Percentiles rank a stretch among this genome's conserved stretches.
Evolutionary conservation across 2,329 filamentous ascomycete genomes (phyloP).

Genomic region (Alternaria infectoria): DNA sequence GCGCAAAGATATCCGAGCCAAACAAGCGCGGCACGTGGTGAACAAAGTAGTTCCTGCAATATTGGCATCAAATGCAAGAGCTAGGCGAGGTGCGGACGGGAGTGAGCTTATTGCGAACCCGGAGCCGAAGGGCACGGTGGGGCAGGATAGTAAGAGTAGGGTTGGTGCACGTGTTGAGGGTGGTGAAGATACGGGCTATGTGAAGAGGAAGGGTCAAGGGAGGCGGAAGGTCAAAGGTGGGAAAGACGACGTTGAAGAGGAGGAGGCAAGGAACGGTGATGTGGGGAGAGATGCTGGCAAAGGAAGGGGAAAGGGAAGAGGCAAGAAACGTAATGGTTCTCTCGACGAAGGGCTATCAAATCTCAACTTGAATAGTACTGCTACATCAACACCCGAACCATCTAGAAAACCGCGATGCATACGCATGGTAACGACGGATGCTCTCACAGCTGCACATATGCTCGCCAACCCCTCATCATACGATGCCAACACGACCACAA

Average conservation of each 20-base stretch:
- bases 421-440: conserved; percentile 58
- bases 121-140: conserved; percentile 8
- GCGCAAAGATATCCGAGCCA: conserved; percentile 54
- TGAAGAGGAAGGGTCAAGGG: conserved; percentile 45
- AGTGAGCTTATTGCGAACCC: conserved; percentile 59
- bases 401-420: conserved; percentile 36
- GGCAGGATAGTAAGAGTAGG: neutral
- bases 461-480: conserved; percentile 32
- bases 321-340: conserved; percentile 14
- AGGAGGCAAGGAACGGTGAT: conserved; percentile 5
- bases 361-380: conserved; percentile 1
- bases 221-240: conserved; percentile 33
- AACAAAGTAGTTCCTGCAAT: conserved; percentile 66
- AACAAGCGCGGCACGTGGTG: conserved; percentile 63
- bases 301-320: conserved; percentile 14
- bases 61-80: conserved; percentile 60
- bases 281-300: conserved; percentile 10
- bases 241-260: conserved; percentile 6
- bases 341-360: conserved; percentile 16
- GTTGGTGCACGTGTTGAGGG: neutral
- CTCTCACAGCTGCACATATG: conserved; percentile 59
- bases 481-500: neutral
- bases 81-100: conserved; percentile 60
- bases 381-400: neutral
- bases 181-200: conserved; percentile 24